phyloP scores from a whole-genome alignment of 2,329 filamentous ascomycete genomes.

The Pseudocercospora vitis region DNA sequence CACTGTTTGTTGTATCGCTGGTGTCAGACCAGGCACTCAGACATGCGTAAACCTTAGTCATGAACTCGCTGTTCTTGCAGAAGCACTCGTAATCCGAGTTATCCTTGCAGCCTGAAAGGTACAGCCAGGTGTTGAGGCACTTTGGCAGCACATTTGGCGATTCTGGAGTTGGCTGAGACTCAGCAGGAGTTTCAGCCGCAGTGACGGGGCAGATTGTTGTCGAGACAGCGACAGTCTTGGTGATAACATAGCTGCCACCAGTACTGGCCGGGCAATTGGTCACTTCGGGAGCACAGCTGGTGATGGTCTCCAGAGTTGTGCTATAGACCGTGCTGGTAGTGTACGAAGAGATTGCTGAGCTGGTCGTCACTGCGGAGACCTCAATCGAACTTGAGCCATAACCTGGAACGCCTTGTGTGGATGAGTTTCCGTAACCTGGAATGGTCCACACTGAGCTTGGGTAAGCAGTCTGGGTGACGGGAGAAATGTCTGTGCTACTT shows the following conservation, averaged over 20 bases:
- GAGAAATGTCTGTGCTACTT: slow-evolving; percentile 18
- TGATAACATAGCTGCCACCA: slow-evolving; percentile 39
- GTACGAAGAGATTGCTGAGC: slow-evolving; percentile 19
- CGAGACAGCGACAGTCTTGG: slow-evolving; percentile 35
- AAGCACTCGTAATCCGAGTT: slow-evolving; percentile 84
- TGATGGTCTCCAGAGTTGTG: slow-evolving; percentile 39
- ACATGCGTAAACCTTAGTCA: slow-evolving; percentile 77
- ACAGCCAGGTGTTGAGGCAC: slow-evolving; percentile 90
- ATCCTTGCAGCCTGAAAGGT: slow-evolving; percentile 70
- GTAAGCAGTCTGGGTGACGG: slow-evolving; percentile 1
- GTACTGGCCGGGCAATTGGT: slow-evolving; percentile 39
- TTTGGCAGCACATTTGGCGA: slow-evolving; percentile 75
- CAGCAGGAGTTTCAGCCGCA: slow-evolving; percentile 21
- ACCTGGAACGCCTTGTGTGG: slow-evolving; percentile 12
- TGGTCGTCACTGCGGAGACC: slow-evolving; percentile 22
- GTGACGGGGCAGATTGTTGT: slow-evolving; percentile 46
- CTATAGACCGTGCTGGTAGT: slow-evolving; percentile 27
- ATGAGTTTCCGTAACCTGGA: slow-evolving; percentile 16
- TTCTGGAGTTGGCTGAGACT: slow-evolving; percentile 27
- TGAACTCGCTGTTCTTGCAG: slow-evolving; percentile 77
- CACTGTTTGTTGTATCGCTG: slow-evolving; percentile 65
- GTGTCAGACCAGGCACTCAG: slow-evolving; percentile 72
- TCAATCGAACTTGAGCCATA: slow-evolving; percentile 22
- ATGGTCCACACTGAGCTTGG: slow-evolving; percentile 9
- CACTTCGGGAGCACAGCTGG: slow-evolving; percentile 32